Conservation (phyloP, 371 early-diverging fungal genomes). For the Gilbertella persicaria region DNA sequence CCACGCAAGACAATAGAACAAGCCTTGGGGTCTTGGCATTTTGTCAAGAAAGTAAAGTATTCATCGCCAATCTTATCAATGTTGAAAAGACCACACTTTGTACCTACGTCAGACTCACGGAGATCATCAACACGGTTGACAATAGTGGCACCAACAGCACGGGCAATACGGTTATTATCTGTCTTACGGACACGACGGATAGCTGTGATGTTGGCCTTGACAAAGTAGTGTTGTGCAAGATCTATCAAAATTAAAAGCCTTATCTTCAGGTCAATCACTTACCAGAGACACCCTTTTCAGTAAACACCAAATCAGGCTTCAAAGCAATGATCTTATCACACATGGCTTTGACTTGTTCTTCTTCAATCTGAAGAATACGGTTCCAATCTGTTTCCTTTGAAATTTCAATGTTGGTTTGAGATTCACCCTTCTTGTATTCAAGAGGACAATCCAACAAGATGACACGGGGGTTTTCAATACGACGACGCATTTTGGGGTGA, state of each 20-base stretch:
- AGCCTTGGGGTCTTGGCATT: constrained; percentile 98
- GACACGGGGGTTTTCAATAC: constrained; percentile 98
- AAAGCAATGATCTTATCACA: constrained; percentile 95
- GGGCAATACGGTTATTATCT: constrained; percentile 98
- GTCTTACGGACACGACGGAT: constrained; percentile 99
- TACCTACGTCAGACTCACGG: constrained; percentile 95
- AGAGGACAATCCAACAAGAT: constrained; percentile 98
- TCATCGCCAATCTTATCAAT: constrained; percentile 99
- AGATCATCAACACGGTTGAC: constrained; percentile 98
- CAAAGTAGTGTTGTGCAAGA: constrained; percentile 96
- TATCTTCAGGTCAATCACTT: constrained; percentile 12
- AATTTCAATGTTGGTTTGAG: constrained; percentile 99
- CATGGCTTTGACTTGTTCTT: constrained; percentile 98
- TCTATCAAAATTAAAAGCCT: constrained; percentile 44
- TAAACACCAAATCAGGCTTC: constrained; percentile 98
- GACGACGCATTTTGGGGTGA: constrained; percentile 99
- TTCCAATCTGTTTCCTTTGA: constrained; percentile 97
- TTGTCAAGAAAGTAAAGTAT: constrained; percentile 94
- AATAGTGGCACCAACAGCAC: constrained; percentile 98
- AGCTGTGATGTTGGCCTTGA: constrained; percentile 98
- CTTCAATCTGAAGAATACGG: constrained; percentile 98
- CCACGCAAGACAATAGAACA: constrained; percentile 99
- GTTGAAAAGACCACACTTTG: constrained; percentile 93
- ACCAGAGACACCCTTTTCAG: constrained; percentile 99
- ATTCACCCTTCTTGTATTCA: constrained; percentile 99